Evolutionary conservation across 2,329 filamentous ascomycete species (phyloP), one percentile per base, ranked within the genome.

Genomic region (Dactylella cylindrospora): DNA sequence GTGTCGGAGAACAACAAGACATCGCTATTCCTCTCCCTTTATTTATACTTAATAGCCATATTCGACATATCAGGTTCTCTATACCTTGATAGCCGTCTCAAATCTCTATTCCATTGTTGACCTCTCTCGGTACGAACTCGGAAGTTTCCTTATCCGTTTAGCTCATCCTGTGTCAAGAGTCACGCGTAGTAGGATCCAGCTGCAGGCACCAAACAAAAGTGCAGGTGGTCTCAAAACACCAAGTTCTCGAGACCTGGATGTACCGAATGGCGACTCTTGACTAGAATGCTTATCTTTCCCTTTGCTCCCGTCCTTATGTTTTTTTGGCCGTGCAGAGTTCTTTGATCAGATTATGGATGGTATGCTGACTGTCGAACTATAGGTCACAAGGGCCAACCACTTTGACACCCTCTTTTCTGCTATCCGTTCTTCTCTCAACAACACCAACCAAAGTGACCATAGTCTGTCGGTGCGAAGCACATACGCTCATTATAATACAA

Each of bases 181-280:
- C 57, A 62, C 57, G 57, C 57, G 57, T 54, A 50, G 22, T 38
- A 62, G 57, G 57, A 62, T 62, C 57, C 57, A 54, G 49, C 31
- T 47, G 49, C 45, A 40, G 17, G 32, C 49, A 61, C 57, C n/a
- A 53, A 25, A 38, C 49, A 47, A 62, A 62, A 62, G 49, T 23
- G 57, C 57, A 62, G 57, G 49, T 62, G 57, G 49, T 36, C 45
- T 23, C 23, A 49, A 26, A 52, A 43, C 46, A 29, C 39, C 29
- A 41, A 47, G 19, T 43, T 43, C 57, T 50, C 41, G 25, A 62
- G 43, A 38, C 38, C 43, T 35, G n/a, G 29, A 44, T 46, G 45
- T 40, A n/a, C n/a, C n/a, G n/a, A n/a, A n/a, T n/a, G n/a, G n/a
- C n/a, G n/a, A n/a, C n/a, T n/a, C n/a, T n/a, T n/a, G n/a, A n/a